phyloP scores from a whole-genome alignment of 805 yeast species.

The Saccharomycopsis microspora region DNA sequence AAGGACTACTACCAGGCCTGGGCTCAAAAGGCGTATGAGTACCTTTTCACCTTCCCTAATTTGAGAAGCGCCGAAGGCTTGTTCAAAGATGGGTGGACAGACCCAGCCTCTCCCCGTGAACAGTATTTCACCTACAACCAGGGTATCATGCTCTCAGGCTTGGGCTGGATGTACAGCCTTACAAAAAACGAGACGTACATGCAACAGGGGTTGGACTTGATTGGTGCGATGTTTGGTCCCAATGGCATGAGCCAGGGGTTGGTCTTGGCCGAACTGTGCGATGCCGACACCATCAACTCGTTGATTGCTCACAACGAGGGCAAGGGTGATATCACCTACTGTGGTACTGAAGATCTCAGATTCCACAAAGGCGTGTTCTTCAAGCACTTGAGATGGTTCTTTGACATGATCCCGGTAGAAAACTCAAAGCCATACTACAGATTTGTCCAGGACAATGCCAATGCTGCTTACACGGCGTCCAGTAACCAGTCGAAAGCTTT shows the following conservation, averaged over 20 bases:
- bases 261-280: not conserved
- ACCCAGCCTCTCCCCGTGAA: not conserved
- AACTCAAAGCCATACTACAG: not conserved
- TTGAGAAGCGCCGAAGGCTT: not conserved
- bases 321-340: not conserved
- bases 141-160: not conserved
- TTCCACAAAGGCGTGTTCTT: not conserved
- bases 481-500: not conserved
- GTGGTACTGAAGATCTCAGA: not conserved
- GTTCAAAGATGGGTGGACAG: not conserved
- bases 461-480: not conserved
- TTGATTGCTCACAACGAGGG: not conserved
- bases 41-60: not conserved
- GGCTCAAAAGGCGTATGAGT: not conserved
- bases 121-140: slow-evolving; percentile 1
- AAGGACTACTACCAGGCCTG: not conserved
- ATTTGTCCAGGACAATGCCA: slow-evolving; percentile 1
- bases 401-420: not conserved
- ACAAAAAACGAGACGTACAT: not conserved
- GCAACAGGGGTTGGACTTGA: not conserved
- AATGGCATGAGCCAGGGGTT: not conserved
- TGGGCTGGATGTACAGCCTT: not conserved
- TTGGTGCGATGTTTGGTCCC: not conserved
- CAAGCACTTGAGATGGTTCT: not conserved
- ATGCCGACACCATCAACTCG: not conserved